Base-by-base conservation (phyloP, 805 yeast species). In the Yamadazyma kitorensis region DNA sequence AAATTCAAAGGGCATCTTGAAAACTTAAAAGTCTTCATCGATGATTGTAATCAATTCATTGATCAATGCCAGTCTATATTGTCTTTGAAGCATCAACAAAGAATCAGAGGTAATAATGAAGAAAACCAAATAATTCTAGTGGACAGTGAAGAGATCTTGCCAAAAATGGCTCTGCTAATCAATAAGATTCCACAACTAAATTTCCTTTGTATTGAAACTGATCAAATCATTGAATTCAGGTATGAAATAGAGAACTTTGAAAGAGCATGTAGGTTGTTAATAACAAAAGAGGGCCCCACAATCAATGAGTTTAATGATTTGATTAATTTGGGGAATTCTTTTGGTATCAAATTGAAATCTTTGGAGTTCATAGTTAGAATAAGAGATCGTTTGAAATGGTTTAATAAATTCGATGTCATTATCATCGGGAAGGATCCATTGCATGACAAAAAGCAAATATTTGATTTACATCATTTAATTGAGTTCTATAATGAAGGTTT, bases 151-250 rank as follows among this genome's bases (percentile, higher is more conserved):
- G 36, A 30, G 12, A 29, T 43, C 4, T 18, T 43, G n/a, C 47
- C 47, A 10, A 14, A 29, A 12, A 49, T 78, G 27, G 54, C 65
- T 17, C 31, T 40, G 14, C 45, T 81, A 15, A 46, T 79, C 10
- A 57, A 60, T 12, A 63, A 64, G 27, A 74, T 80, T 4, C 76
- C 80, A 2, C 47, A 51, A 0, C 47, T 81, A 38, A 70, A 74
- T 14, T 73, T 82, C 35, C 53, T 68, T 3, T 61, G 76, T 12
- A 70, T 77, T 0, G 93, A 84, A 48, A 64, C 79, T 44, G 80
- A 74, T 13, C 82, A 76, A 46, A 54, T 84, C 9, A 39, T 69
- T 4, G 82, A 75, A 40, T 67, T 78, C 29, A 68, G 72, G 4
- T 55, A 48, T 19, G 82, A 76, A 42, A 67, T 83, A 26, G 64